Percentiles rank a stretch among this genome's conserved stretches.
These are phyloP conservation scores for Dianthus caryophyllus DNA, from an alignment of 148 eudicot species.

Conservation along the genomic window DNA sequence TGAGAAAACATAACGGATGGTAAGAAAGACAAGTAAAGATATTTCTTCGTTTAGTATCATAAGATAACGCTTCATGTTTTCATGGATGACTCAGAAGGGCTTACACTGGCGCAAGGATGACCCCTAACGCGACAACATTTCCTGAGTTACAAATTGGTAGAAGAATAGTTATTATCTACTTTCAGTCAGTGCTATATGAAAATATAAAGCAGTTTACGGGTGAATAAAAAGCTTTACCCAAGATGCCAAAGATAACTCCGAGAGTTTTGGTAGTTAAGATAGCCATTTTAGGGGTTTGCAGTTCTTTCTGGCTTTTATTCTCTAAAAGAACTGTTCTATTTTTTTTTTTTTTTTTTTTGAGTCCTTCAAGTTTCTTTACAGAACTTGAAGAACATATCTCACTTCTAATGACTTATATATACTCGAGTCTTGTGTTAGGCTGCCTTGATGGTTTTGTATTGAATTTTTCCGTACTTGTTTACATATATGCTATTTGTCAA, in stretches of 20 bases:
- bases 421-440: constrained; percentile 22
- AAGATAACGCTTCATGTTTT: neutral
- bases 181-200: neutral
- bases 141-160: constrained; percentile 21
- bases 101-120: constrained; percentile 28
- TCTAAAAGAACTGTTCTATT: constrained; percentile 20
- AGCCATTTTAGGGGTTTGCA: constrained; percentile 21
- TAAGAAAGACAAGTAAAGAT: constrained; percentile 4
- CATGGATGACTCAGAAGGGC: constrained; percentile 2
- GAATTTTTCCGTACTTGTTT: no score
- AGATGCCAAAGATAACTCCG: constrained; percentile 38
- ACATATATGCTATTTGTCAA: constrained; percentile 15
- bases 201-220: neutral
- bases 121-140: constrained; percentile 29
- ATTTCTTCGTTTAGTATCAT: neutral
- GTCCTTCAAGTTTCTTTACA: constrained; percentile 10
- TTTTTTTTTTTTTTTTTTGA: constrained; percentile 19
- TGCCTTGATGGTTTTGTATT: constrained; percentile 5
- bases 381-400: constrained; percentile 25
- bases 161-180: constrained; percentile 12
- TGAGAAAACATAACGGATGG: constrained; percentile 17
- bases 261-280: constrained; percentile 17
- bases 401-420: constrained; percentile 22
- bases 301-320: constrained; percentile 14
- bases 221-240: constrained; percentile 27